Evolutionary conservation across 78 protist species (phyloP).

Genomic region (slime mould (Dictyostelium discoideum)): DNA sequence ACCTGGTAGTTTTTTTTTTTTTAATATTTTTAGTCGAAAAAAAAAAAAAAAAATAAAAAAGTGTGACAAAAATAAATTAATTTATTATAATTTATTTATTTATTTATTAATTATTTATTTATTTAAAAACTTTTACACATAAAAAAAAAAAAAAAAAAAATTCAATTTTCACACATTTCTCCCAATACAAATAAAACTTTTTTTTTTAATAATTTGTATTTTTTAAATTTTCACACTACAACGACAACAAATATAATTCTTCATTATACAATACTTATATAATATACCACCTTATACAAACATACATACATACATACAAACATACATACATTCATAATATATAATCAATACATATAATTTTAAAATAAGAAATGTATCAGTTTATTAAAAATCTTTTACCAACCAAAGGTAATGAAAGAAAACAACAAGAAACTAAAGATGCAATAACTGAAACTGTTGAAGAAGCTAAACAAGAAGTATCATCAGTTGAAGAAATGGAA

Average conservation of each 20-base stretch:
- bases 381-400: background rate
- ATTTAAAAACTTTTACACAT: too few relatives aligned
- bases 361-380: background rate
- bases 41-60: too few relatives aligned
- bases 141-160: too few relatives aligned
- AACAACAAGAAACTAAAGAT: background rate
- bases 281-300: background rate
- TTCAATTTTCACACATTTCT: background rate
- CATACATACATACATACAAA: background rate
- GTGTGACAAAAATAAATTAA: too few relatives aligned
- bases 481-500: slow-evolving; percentile 13
- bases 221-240: too few relatives aligned
- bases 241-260: too few relatives aligned
- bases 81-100: too few relatives aligned
- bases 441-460: background rate
- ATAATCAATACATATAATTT: background rate
- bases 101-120: too few relatives aligned
- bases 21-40: too few relatives aligned
- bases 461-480: background rate
- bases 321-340: background rate
- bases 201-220: too few relatives aligned
- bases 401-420: background rate
- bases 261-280: too few relatives aligned
- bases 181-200: background rate
- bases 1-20: too few relatives aligned